Percentiles rank a stretch among this genome's conserved stretches.
These are phyloP conservation scores for Rhamnella rubrinervis DNA, from an alignment of 331 rosid species.

Conservation along the genomic window DNA sequence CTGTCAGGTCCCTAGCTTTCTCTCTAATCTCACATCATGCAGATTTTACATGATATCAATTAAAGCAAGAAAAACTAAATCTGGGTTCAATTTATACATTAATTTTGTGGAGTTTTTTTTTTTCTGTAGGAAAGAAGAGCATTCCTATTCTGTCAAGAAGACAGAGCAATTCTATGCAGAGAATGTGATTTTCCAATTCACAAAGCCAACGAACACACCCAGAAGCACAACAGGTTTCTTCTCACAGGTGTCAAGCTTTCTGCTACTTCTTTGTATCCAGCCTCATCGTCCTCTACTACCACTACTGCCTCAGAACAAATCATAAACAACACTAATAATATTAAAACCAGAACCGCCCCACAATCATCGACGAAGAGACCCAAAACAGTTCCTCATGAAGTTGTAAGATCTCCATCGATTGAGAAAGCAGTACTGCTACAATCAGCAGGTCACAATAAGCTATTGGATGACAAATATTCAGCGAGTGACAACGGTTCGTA, in stretches of 20 bases:
- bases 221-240: conserved; percentile 76
- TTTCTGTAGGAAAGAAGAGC: conserved; percentile 61
- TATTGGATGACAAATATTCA: conserved; percentile 31
- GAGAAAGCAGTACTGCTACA: conserved; percentile 4
- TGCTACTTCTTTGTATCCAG: conserved; percentile 26
- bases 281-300: conserved; percentile 4
- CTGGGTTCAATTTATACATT: too few relatives aligned
- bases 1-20: conserved; percentile 48
- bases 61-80: too few relatives aligned
- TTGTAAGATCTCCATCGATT: conserved; percentile 5
- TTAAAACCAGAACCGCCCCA: conserved; percentile 25
- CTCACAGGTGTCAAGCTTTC: conserved; percentile 79
- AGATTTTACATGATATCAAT: too few relatives aligned
- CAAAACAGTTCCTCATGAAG: conserved; percentile 29
- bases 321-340: conserved; percentile 8
- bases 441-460: conserved; percentile 8
- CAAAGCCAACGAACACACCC: conserved; percentile 62
- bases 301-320: background rate
- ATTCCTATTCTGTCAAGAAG: conserved; percentile 75
- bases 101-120: background rate
- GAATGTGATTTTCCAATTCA: conserved; percentile 83
- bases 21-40: too few relatives aligned
- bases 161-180: conserved; percentile 74
- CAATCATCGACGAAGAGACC: conserved; percentile 31
- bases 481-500: conserved; percentile 46